Percentiles rank a stretch among this genome's conserved stretches.
Evolutionary conservation across 1,284 basidiomycete genomes (phyloP).

Genomic region (Rhizoctonia solani): DNA sequence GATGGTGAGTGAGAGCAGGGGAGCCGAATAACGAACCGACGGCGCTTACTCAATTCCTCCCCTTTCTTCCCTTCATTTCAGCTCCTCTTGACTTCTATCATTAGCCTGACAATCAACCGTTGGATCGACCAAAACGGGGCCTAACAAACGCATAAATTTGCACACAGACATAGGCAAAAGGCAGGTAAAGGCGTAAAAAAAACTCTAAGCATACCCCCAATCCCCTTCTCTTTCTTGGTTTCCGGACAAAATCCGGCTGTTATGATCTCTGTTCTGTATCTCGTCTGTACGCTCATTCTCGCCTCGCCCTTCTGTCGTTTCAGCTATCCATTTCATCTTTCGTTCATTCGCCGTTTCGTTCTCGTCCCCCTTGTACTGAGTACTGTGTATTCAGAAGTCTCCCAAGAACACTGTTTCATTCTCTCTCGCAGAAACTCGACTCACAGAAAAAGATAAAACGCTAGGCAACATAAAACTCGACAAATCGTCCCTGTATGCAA

Average conservation of each 20-base stretch:
- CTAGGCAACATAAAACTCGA: too few relatives aligned
- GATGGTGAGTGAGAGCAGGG: constrained; percentile 16
- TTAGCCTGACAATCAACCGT: constrained; percentile 30
- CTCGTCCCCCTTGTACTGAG: neutral
- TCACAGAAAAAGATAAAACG: too few relatives aligned
- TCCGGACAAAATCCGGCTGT: too few relatives aligned
- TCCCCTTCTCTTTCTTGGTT: too few relatives aligned
- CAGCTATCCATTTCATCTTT: neutral
- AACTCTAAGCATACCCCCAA: too few relatives aligned
- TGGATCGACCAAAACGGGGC: constrained; percentile 33
- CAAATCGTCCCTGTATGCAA: neutral
- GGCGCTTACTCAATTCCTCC: constrained; percentile 7
- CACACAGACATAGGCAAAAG: neutral
- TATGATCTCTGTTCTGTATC: too few relatives aligned
- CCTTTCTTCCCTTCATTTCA: neutral
- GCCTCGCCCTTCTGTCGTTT: neutral
- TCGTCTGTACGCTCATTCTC: too few relatives aligned
- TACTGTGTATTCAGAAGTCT: too few relatives aligned
- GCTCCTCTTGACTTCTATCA: constrained; percentile 24
- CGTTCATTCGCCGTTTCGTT: neutral
- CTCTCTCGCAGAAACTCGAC: too few relatives aligned
- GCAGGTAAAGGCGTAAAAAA: too few relatives aligned
- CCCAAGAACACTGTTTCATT: too few relatives aligned
- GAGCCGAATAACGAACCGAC: constrained; percentile 22
- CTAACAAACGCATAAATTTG: neutral